Base-by-base conservation (phyloP, 2,329 filamentous ascomycete genomes). In the Pyricularia grisea region DNA sequence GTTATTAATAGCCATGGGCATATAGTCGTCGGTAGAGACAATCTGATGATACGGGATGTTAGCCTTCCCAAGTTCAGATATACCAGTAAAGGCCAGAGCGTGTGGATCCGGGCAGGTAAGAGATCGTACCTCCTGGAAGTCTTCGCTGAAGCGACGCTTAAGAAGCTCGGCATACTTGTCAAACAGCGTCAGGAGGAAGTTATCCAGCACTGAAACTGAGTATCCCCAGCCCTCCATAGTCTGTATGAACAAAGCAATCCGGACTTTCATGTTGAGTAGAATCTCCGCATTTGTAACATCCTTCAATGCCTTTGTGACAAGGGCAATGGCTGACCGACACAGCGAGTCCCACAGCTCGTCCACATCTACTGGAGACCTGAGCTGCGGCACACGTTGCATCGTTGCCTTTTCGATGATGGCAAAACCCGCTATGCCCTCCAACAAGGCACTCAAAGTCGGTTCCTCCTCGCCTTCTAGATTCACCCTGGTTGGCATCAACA, bases 161-260 rank as follows among this genome's bases (percentile, higher is more conserved):
- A 99, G 85, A 11, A 98, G 83, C 73, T 96, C 92, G 0, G 94
- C 92, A 77, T 99, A 99, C 77, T 94, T 97, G 72, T 94, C 90
- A 77, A 99, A 99, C 6, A 99, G 82, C 0, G 86, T 90, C n/a
- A 98, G 85, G 12, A 98, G 83, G 73, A 98, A 92, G 68, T 88
- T 88, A 77, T 97, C 93, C 68, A 98, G 87, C 69, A 89, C 86
- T 3, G 88, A 84, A 2, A 97, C 92, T 0, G 92, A 90, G 77
- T 98, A 99, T 60, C 89, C 91, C 92, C 94, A 98, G 72, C 91
- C 92, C 90, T 97, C 93, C 94, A 99, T 97, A 1, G 95, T 98
- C 76, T 99, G 92, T 74, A 98, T 97, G 77, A 99, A 99, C 17
- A 99, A 83, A 4, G 94, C 92, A 75, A 98, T 89, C 30, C 96